Evolutionary conservation across 495 filamentous ascomycete species (phyloP).

Genomic region (Saxophila tyrrhenica): DNA sequence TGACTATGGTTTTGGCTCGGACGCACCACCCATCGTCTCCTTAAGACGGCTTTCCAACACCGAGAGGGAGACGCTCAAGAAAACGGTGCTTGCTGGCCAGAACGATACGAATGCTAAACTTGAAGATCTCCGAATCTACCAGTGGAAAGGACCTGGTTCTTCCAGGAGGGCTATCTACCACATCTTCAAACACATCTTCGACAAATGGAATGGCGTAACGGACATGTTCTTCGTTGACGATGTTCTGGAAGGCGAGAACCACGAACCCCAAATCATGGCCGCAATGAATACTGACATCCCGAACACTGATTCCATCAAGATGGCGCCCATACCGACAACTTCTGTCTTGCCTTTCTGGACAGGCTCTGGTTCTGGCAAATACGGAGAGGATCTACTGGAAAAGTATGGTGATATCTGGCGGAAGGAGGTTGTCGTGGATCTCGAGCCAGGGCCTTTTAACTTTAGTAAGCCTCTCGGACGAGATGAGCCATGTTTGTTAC

Average conservation of each 20-base stretch:
- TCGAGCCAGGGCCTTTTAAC: neutral
- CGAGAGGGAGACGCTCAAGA: neutral
- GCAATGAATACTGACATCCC: neutral
- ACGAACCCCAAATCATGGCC: neutral
- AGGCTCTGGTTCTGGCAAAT: neutral
- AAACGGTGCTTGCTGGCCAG: neutral
- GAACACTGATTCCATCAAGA: neutral
- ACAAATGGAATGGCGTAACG: neutral
- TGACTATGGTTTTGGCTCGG: neutral
- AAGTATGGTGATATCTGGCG: neutral
- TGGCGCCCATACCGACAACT: neutral
- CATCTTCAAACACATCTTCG: neutral
- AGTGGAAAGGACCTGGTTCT: neutral
- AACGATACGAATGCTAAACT: neutral
- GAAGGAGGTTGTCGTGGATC: neutral
- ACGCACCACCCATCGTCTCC: neutral
- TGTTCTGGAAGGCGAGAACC: neutral
- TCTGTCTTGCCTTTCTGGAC: neutral
- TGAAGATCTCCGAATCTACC: neutral
- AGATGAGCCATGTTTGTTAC: neutral
- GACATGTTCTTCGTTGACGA: neutral
- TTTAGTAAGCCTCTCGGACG: neutral
- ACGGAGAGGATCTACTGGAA: neutral
- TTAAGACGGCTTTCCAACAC: neutral
- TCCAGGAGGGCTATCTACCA: neutral